Evolutionary conservation across 129 eudicot species (phyloP).

Genomic region (Escallonia rubra): DNA sequence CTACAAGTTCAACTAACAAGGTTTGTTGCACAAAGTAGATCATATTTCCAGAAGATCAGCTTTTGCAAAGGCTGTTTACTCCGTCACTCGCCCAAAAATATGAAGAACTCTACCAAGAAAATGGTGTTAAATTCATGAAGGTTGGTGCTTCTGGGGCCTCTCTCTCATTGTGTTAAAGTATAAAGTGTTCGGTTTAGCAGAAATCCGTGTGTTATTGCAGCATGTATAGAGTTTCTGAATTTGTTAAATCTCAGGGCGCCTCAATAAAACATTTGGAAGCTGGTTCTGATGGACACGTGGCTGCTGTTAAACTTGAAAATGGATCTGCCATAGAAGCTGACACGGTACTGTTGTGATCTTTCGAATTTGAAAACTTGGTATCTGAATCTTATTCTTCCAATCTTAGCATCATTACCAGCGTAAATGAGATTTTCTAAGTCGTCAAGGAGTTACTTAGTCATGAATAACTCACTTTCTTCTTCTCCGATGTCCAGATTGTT

Average conservation of each 20-base stretch:
- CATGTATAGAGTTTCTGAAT: background rate
- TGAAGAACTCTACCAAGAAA: slow-evolving; percentile 69
- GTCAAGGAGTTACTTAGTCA: background rate
- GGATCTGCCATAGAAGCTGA: slow-evolving; percentile 89
- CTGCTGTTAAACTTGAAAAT: slow-evolving; percentile 76
- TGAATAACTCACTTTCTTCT: background rate
- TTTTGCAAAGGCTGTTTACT: slow-evolving; percentile 74
- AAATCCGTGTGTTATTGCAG: background rate
- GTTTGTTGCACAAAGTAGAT: slow-evolving; percentile 32
- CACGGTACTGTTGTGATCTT: slow-evolving; percentile 38
- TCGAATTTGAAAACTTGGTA: background rate
- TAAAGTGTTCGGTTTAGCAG: background rate
- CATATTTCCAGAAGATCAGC: slow-evolving; percentile 82
- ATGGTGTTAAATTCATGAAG: slow-evolving; percentile 85
- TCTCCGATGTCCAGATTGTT: slow-evolving; percentile 50
- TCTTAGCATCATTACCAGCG: background rate
- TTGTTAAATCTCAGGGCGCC: slow-evolving; percentile 53
- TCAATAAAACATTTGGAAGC: slow-evolving; percentile 67
- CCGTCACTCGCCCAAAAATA: slow-evolving; percentile 81
- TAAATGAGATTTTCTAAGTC: background rate
- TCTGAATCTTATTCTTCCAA: background rate
- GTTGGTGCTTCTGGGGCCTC: slow-evolving; percentile 20
- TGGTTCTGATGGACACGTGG: slow-evolving; percentile 80
- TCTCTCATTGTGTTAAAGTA: background rate
- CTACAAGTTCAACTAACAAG: slow-evolving; percentile 11